Conservation (phyloP, 2,329 filamentous ascomycete genomes). For the Xylaria sp. region DNA sequence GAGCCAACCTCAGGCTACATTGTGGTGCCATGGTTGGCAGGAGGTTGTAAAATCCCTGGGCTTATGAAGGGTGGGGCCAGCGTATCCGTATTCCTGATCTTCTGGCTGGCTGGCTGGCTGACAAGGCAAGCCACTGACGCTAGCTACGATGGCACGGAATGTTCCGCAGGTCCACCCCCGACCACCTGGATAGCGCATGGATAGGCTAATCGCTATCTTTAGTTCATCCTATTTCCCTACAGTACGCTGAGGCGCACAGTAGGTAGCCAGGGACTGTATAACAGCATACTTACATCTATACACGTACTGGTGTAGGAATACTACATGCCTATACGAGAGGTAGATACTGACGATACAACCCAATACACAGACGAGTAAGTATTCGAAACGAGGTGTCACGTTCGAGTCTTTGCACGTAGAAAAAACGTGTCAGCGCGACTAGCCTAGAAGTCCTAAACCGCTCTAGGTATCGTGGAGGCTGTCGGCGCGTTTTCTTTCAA, state of each 20-base stretch:
- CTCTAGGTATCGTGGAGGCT: not conserved
- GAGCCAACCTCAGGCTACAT: not conserved
- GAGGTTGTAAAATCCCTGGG: slow-evolving; percentile 10
- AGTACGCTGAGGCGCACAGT: too few species aligned
- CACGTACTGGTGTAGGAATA: too few species aligned
- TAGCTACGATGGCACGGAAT: slow-evolving; percentile 18
- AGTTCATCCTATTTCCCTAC: not conserved
- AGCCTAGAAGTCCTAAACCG: not conserved
- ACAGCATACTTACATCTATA: too few species aligned
- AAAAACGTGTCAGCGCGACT: not conserved
- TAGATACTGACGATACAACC: too few species aligned
- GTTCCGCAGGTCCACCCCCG: slow-evolving; percentile 23
- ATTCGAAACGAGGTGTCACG: too few species aligned
- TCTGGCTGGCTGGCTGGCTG: slow-evolving; percentile 1
- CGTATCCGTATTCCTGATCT: slow-evolving; percentile 37
- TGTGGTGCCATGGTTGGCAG: slow-evolving; percentile 3
- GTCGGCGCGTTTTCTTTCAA: not conserved
- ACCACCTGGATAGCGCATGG: slow-evolving; percentile 14
- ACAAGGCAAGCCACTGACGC: not conserved
- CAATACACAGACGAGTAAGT: too few species aligned
- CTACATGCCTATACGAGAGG: too few species aligned
- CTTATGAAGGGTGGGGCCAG: slow-evolving; percentile 24
- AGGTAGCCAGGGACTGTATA: too few species aligned
- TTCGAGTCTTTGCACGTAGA: too few species aligned
- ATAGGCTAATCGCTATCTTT: slow-evolving; percentile 1